A percentile compares a stretch with the other conserved stretches of the same genome.
Conservation (phyloP, 129 eudicot genomes). For the Artemisia argyi region DNA sequence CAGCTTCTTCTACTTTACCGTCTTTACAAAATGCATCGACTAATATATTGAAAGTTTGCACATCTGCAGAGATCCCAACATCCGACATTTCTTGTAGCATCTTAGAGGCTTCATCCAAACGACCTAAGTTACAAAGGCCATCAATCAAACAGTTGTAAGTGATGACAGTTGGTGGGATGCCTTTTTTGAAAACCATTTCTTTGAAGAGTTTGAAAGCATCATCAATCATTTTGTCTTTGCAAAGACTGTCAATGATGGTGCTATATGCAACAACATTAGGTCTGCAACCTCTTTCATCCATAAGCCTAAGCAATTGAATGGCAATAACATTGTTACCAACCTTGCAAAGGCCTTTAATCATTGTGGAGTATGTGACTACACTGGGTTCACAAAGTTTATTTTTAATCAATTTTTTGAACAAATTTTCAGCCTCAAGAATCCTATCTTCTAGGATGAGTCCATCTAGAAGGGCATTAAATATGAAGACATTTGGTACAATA, state of each 20-base stretch:
- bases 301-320: neutral
- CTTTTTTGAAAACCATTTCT: conserved; percentile 7
- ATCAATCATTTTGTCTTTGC: conserved; percentile 2
- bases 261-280: neutral
- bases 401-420: neutral
- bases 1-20: neutral
- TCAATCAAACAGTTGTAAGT: neutral
- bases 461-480: neutral
- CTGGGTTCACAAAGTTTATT: neutral
- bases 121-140: neutral
- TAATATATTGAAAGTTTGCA: neutral
- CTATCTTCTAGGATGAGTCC: neutral
- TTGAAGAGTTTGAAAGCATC: neutral
- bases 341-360: neutral
- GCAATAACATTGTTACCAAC: neutral
- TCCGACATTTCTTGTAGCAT: conserved; percentile 1
- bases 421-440: neutral
- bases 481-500: neutral
- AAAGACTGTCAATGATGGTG: conserved; percentile 2
- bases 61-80: neutral
- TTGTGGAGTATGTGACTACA: neutral
- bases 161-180: neutral
- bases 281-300: neutral
- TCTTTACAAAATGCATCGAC: conserved; percentile 8
- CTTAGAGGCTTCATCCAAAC: neutral